Percentiles rank a stretch among this genome's conserved stretches.
Evolutionary conservation across 768 basidiomycete species (phyloP).

Genomic region (Leccinum sublutescens): DNA sequence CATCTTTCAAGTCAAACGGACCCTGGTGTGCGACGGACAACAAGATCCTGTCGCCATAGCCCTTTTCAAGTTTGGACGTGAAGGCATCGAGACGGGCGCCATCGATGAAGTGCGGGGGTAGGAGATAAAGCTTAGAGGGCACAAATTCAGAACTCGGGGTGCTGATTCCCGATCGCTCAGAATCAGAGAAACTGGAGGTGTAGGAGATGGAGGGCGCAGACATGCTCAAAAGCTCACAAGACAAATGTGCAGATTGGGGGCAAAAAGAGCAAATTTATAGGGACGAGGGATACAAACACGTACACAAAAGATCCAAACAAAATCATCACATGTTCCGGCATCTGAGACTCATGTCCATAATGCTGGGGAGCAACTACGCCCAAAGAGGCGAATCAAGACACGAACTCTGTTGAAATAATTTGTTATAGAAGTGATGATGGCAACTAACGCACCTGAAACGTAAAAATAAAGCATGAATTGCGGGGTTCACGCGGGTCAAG

Average conservation of each 20-base stretch:
- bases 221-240: constrained; percentile 19
- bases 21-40: constrained; percentile 20
- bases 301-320: constrained; percentile 14
- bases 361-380: neutral
- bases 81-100: constrained; percentile 15
- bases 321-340: constrained; percentile 3
- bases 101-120: constrained; percentile 20
- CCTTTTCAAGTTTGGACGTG: constrained; percentile 24
- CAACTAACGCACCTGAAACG: constrained; percentile 12
- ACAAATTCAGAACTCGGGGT: constrained; percentile 28
- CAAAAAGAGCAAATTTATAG: constrained; percentile 28
- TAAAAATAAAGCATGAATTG: neutral
- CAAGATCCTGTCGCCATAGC: constrained; percentile 28
- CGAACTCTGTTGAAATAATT: neutral
- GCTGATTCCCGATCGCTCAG: constrained; percentile 17
- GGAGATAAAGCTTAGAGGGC: constrained; percentile 21
- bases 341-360: neutral
- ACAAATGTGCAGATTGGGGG: neutral
- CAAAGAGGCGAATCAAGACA: constrained; percentile 1
- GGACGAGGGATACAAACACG: constrained; percentile 22
- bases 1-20: constrained; percentile 6
- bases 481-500: constrained; percentile 5
- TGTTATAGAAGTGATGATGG: neutral
- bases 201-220: constrained; percentile 9
- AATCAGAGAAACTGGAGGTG: constrained; percentile 17